Evolutionary conservation across 75 land plant genomes (phyloP).

Genomic region (Isoetes taiwanensis): DNA sequence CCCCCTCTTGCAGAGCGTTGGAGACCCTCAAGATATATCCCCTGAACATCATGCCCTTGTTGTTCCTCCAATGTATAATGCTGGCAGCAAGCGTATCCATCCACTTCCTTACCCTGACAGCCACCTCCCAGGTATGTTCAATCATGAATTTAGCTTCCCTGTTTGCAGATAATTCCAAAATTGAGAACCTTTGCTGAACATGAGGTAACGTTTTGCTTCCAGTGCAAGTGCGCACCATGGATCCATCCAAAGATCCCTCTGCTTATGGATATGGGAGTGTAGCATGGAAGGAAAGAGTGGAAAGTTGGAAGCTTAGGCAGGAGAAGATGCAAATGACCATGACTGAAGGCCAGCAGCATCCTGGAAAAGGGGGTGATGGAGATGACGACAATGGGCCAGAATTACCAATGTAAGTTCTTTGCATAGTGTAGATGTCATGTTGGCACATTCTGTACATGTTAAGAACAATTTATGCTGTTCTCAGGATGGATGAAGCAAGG

Average conservation of each 20-base stretch:
- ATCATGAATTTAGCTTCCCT: not conserved
- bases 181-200: not conserved
- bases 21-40: not conserved
- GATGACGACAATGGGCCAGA: constrained; percentile 52
- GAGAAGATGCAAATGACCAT: constrained; percentile 32
- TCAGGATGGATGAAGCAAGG: constrained; percentile 76
- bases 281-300: constrained; percentile 32
- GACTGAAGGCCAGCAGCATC: constrained; percentile 17
- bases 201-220: not conserved
- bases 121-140: constrained; percentile 6
- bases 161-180: not conserved
- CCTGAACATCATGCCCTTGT: constrained; percentile 2
- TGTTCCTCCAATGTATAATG: not conserved
- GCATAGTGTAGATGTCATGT: not conserved
- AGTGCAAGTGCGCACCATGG: constrained; percentile 15
- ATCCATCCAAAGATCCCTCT: constrained; percentile 13
- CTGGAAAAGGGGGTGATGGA: constrained; percentile 49
- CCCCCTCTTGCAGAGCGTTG: not conserved
- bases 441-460: not conserved
- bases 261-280: constrained; percentile 24
- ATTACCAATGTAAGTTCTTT: constrained; percentile 37
- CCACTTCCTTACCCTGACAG: constrained; percentile 3
- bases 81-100: constrained; percentile 1
- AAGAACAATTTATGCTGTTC: not conserved
- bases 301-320: constrained; percentile 25